Conservation (phyloP, 1,284 basidiomycete genomes). For the Phellopilus nigrolimitatus region DNA sequence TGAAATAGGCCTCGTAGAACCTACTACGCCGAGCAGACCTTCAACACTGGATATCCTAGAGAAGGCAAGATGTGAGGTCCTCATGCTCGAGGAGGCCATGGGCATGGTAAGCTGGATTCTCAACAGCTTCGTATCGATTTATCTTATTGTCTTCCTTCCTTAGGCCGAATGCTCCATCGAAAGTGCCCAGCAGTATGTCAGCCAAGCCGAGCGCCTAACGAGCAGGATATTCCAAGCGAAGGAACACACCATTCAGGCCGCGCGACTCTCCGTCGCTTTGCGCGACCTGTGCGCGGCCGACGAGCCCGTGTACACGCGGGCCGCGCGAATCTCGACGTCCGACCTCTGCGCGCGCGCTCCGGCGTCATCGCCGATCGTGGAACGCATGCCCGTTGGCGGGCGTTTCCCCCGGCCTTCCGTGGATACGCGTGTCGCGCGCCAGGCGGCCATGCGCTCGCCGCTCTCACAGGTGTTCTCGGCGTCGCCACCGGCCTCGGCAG, state of each 20-base stretch:
- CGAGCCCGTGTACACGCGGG: neutral
- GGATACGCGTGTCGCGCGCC: too few relatives aligned
- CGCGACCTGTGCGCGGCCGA: neutral
- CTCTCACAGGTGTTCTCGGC: slow-evolving; percentile 30
- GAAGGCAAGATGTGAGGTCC: slow-evolving; percentile 6
- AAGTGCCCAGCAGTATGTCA: slow-evolving; percentile 5
- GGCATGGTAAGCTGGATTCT: slow-evolving; percentile 1
- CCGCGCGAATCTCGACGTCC: neutral
- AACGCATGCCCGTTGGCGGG: slow-evolving; percentile 12
- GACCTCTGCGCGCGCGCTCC: neutral
- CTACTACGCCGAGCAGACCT: too few relatives aligned
- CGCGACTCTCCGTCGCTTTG: slow-evolving; percentile 9
- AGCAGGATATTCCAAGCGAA: slow-evolving; percentile 14
- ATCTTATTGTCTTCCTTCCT: neutral
- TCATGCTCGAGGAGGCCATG: slow-evolving; percentile 6
- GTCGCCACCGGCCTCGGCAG: slow-evolving; percentile 32
- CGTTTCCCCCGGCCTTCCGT: slow-evolving; percentile 7
- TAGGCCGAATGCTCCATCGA: slow-evolving; percentile 13
- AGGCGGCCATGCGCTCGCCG: slow-evolving; percentile 32
- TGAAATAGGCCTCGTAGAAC: too few relatives aligned
- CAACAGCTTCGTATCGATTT: neutral
- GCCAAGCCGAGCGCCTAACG: slow-evolving; percentile 10
- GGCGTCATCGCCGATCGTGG: neutral
- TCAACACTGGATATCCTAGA: slow-evolving; percentile 1
- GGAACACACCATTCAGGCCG: slow-evolving; percentile 9